phyloP scores from a whole-genome alignment of 495 filamentous ascomycete genomes.

The Xylaria acuta region DNA sequence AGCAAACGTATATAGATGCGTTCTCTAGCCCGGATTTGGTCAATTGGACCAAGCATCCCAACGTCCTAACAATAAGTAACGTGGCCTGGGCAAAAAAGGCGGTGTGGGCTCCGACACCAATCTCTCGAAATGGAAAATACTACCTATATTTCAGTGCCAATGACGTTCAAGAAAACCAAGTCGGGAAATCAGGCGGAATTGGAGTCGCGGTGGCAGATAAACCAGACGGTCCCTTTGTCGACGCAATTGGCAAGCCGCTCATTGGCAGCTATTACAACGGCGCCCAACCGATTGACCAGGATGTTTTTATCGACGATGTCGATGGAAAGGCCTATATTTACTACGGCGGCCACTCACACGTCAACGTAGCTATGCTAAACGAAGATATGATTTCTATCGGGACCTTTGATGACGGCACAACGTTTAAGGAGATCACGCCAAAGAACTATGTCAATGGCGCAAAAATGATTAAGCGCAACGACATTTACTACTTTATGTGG shows the following conservation, averaged over 20 bases:
- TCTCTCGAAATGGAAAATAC: constrained; percentile 54
- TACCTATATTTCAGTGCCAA: constrained; percentile 57
- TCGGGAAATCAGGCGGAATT: constrained; percentile 42
- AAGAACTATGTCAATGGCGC: constrained; percentile 50
- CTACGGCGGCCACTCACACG: constrained; percentile 55
- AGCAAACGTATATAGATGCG: constrained; percentile 55
- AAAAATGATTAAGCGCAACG: constrained; percentile 50
- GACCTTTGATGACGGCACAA: constrained; percentile 34
- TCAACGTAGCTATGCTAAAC: constrained; percentile 50
- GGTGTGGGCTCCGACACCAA: constrained; percentile 57
- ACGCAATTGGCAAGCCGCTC: constrained; percentile 50
- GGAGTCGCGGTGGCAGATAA: constrained; percentile 51
- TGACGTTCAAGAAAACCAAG: constrained; percentile 39
- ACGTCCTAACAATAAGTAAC: constrained; percentile 46
- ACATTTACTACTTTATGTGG: constrained; percentile 56
- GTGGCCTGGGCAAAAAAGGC: constrained; percentile 55
- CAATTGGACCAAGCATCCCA: constrained; percentile 50
- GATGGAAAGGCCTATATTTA: constrained; percentile 56
- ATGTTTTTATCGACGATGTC: constrained; percentile 53
- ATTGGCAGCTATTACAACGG: constrained; percentile 45
- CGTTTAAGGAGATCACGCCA: constrained; percentile 52
- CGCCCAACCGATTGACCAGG: constrained; percentile 56
- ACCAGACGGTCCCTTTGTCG: constrained; percentile 55
- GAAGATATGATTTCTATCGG: constrained; percentile 50
- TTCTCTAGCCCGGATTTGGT: constrained; percentile 51